These are phyloP conservation scores for Cicer arietinum DNA, from an alignment of 306 rosid genomes.

Conservation along the genomic window DNA sequence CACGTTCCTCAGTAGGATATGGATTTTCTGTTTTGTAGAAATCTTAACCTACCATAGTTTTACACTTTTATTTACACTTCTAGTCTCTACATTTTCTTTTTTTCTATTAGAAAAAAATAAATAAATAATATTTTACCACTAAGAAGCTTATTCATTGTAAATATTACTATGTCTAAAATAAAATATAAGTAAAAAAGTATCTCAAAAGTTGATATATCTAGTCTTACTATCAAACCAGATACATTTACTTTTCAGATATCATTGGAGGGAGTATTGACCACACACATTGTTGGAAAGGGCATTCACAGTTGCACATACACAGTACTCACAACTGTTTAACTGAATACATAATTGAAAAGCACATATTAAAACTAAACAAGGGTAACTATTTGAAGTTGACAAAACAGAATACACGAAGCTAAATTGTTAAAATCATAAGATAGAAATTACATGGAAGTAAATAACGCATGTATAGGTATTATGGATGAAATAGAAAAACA, in stretches of 20 bases:
- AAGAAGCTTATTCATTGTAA: not conserved
- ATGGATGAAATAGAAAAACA: no score
- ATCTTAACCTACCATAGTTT: not conserved
- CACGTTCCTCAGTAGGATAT: not conserved
- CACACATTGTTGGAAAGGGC: not conserved
- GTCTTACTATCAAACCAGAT: no score
- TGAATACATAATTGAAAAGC: constrained; percentile 3
- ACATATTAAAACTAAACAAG: not conserved
- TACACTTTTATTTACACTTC: no score
- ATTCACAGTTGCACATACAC: not conserved
- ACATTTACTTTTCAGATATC: no score
- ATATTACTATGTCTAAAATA: not conserved
- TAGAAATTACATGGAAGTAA: not conserved
- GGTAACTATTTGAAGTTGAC: not conserved
- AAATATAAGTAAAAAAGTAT: no score
- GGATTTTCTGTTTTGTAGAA: not conserved
- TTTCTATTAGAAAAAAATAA: constrained; percentile 1
- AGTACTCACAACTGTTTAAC: not conserved
- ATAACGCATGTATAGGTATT: not conserved
- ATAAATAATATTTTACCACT: not conserved
- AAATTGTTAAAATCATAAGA: no score
- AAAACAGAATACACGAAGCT: no score
- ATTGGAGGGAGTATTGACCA: no score
- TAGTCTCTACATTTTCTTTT: not conserved
- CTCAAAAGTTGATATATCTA: no score